phyloP scores from a whole-genome alignment of 305 asterid genomes.

The Lippia alba region DNA sequence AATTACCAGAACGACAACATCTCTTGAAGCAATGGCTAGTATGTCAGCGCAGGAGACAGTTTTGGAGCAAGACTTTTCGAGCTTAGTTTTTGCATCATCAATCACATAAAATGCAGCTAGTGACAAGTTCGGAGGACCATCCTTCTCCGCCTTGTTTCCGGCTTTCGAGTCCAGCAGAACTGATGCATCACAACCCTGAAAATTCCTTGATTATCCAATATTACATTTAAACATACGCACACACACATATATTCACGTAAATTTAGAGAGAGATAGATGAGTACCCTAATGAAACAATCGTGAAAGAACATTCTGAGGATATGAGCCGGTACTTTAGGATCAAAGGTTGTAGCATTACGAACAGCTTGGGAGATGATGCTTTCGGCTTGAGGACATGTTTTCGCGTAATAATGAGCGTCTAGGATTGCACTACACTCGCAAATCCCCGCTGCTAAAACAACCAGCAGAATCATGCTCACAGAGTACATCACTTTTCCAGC shows the following conservation, averaged over 20 bases:
- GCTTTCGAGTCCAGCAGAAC: conserved; percentile 68
- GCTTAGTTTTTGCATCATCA: conserved; percentile 60
- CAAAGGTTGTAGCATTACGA: conserved; percentile 49
- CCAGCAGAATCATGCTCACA: conserved; percentile 29
- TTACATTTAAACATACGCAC: background rate
- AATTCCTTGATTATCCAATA: background rate
- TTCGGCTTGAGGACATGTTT: conserved; percentile 79
- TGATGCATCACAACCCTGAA: conserved; percentile 90
- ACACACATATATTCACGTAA: background rate
- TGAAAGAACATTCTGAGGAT: conserved; percentile 85
- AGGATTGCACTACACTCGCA: conserved; percentile 51
- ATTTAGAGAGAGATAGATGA: background rate
- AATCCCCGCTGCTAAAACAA: conserved; percentile 36
- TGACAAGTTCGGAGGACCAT: conserved; percentile 76
- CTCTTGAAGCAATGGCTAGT: conserved; percentile 73
- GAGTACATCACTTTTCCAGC: conserved; percentile 25
- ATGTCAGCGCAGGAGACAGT: conserved; percentile 83
- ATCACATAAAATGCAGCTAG: conserved; percentile 69
- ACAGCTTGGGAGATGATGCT: conserved; percentile 52
- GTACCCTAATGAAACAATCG: conserved; percentile 79
- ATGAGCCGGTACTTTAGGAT: conserved; percentile 72
- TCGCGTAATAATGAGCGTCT: conserved; percentile 57
- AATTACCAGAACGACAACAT: conserved; percentile 65
- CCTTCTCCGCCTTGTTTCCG: conserved; percentile 72
- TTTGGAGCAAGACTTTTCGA: conserved; percentile 67